Base-by-base conservation (phyloP, 768 basidiomycete species). In the Paxillus involutus region DNA sequence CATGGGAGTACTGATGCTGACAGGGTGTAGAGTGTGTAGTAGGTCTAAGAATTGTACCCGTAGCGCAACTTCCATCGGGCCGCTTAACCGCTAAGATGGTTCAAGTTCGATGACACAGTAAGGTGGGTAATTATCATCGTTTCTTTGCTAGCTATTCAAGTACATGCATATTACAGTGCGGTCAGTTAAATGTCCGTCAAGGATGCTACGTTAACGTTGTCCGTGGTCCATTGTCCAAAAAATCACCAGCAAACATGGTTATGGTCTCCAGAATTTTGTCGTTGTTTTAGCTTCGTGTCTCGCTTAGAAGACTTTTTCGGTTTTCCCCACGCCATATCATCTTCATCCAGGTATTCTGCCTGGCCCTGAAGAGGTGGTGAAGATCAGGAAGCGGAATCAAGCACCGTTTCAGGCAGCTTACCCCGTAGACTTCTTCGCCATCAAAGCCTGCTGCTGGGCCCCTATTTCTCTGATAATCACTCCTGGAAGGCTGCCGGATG, bases 311-410 rank as follows among this genome's bases (percentile, higher is more conserved):
- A 19, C 32, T 45, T 65, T 49, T 48, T 46, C 4, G 35, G 44
- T 36, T 53, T 56, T 14, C 63, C 64, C 65, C 65, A 68, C 4
- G 61, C 64, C 64, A 63, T 68, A 50, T 66, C 55, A 35, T 68
- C 61, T 4, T 66, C 64, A 30, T 66, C 66, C 43, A 66, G 17
- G 30, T 63, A 63, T 55, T 66, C 59, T 13, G 66, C 66, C 47
- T 59, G 54, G 41, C 53, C 9, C 64, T 66, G 51, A 33, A 6
- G 17, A 35, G 14, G 10, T n/a, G 30, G 24, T 40, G 13, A 17
- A 24, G 19, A 21, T 44, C 9, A 62, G 45, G 44, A 6, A 42
- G 17, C 14, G 44, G 14, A 21, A 53, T 4, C 40, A 11, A 30
- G 17, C 19, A 32, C 11, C 2, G 14, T 45, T 32, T 24, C 33